Percentiles rank a stretch among this genome's conserved stretches.
Evolutionary conservation across 305 asterid species (phyloP).

Genomic region (Galium porrigens): DNA sequence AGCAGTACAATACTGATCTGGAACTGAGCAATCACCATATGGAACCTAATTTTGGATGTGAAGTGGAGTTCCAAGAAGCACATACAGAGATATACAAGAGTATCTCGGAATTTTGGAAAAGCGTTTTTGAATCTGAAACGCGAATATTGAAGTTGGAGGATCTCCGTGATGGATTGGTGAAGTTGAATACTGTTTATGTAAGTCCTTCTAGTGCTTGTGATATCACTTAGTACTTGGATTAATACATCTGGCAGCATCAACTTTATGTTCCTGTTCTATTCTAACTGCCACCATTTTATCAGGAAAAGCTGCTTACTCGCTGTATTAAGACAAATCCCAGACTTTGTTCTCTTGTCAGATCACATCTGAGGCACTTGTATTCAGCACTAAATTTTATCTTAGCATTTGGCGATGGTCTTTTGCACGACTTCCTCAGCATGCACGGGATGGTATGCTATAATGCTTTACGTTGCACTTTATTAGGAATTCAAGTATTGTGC

Average conservation of each 20-base stretch:
- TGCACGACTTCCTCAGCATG: slow-evolving; percentile 48
- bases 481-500: neutral
- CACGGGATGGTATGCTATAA: slow-evolving; percentile 45
- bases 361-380: slow-evolving; percentile 36
- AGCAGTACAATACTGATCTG: slow-evolving; percentile 29
- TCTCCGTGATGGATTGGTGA: slow-evolving; percentile 36
- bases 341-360: slow-evolving; percentile 25
- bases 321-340: slow-evolving; percentile 23
- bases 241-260: slow-evolving; percentile 1
- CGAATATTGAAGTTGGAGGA: slow-evolving; percentile 42
- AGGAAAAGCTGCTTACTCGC: slow-evolving; percentile 53
- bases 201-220: slow-evolving; percentile 21
- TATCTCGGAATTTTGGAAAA: slow-evolving; percentile 36
- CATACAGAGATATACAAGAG: slow-evolving; percentile 31
- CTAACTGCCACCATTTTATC: slow-evolving; percentile 16
- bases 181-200: slow-evolving; percentile 44
- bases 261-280: slow-evolving; percentile 10
- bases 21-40: slow-evolving; percentile 14
- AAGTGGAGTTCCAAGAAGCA: slow-evolving; percentile 30
- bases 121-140: slow-evolving; percentile 37
- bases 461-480: neutral
- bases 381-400: slow-evolving; percentile 37
- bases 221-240: slow-evolving; percentile 3
- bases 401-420: slow-evolving; percentile 51
- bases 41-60: slow-evolving; percentile 13